phyloP scores from a whole-genome alignment of 78 protist genomes.

The slime mould (Dictyostelium discoideum) region dicty_2.7 NC_007090.3:1908001-1908500 shows the following conservation, averaged over 20 bases:
- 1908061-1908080: not conserved
- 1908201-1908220: not conserved
- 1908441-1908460: not conserved
- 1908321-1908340: not conserved
- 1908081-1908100: not conserved
- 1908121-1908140: not conserved
- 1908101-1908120: not conserved
- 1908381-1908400: not conserved
- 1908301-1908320: too few species aligned
- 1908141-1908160: not conserved
- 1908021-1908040: not conserved
- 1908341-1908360: not conserved
- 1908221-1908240: not conserved
- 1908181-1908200: not conserved
- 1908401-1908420: not conserved
- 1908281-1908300: too few species aligned
- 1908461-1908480: not conserved
- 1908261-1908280: not conserved
- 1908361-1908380: not conserved
- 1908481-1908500: not conserved
- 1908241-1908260: not conserved
- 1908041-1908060: too few species aligned
- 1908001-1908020: not conserved
- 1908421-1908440: not conserved
- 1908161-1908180: not conserved